phyloP scores from a whole-genome alignment of 805 yeast genomes.

The Saccharomycopsis fibuligera region DNA sequence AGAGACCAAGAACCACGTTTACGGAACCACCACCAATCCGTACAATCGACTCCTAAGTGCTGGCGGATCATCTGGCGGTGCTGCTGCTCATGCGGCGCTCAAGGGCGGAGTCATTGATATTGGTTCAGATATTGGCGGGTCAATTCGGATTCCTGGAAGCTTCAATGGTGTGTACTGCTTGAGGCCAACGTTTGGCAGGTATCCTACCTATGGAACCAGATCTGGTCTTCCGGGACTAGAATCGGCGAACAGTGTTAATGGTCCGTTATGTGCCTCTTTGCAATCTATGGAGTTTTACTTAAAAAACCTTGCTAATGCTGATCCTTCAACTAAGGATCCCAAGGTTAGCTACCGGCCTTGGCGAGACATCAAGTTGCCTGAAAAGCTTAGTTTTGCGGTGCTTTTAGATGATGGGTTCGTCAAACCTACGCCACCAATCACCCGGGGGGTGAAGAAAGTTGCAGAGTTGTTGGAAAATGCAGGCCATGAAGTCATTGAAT shows the following conservation, averaged over 20 bases:
- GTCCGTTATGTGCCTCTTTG: slow-evolving; percentile 29
- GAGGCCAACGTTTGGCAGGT: slow-evolving; percentile 54
- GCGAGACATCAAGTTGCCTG: slow-evolving; percentile 28
- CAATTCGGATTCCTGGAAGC: slow-evolving; percentile 64
- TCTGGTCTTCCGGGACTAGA: slow-evolving; percentile 31
- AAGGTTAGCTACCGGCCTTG: slow-evolving; percentile 46
- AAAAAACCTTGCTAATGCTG: slow-evolving; percentile 32
- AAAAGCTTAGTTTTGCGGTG: slow-evolving; percentile 41
- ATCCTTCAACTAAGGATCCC: slow-evolving; percentile 47
- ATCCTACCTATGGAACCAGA: slow-evolving; percentile 28
- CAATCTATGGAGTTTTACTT: slow-evolving; percentile 31
- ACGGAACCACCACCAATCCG: slow-evolving; percentile 56
- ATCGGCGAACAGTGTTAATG: slow-evolving; percentile 30
- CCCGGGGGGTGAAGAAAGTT: slow-evolving; percentile 36
- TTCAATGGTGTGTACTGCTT: slow-evolving; percentile 54
- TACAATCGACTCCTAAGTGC: slow-evolving; percentile 50
- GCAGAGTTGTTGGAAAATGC: slow-evolving; percentile 26
- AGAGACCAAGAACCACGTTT: slow-evolving; percentile 55
- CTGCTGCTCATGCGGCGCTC: slow-evolving; percentile 55
- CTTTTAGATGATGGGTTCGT: slow-evolving; percentile 39
- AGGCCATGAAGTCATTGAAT: slow-evolving; percentile 40
- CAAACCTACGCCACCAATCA: slow-evolving; percentile 52
- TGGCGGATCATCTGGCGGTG: slow-evolving; percentile 72
- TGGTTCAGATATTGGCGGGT: slow-evolving; percentile 71
- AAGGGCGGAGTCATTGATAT: slow-evolving; percentile 57